Evolutionary conservation across 2,329 filamentous ascomycete genomes (phyloP).

Genomic region (Lachnellula subtilissima): DNA sequence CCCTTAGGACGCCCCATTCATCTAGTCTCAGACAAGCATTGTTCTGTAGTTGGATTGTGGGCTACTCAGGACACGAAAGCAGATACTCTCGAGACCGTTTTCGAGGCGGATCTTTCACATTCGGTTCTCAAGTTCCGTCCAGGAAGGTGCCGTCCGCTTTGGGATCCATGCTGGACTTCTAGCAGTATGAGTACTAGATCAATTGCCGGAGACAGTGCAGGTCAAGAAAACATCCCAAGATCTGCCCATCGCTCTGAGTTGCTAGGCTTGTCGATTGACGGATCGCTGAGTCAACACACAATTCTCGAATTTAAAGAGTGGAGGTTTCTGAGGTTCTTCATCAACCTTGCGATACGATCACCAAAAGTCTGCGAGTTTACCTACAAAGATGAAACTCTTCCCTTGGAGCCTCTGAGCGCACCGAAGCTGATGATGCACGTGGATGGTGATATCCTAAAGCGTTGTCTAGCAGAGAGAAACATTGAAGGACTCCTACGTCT

Average conservation of each 20-base stretch:
- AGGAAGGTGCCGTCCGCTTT: slow-evolving; percentile 41
- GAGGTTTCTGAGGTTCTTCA: slow-evolving; percentile 66
- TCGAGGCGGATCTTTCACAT: slow-evolving; percentile 51
- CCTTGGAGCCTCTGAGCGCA: slow-evolving; percentile 36
- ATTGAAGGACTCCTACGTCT: slow-evolving; percentile 40
- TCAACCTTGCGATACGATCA: slow-evolving; percentile 57
- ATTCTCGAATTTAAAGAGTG: slow-evolving; percentile 59
- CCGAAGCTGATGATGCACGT: slow-evolving; percentile 54
- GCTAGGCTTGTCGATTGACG: slow-evolving; percentile 64
- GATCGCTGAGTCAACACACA: slow-evolving; percentile 64
- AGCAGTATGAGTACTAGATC: slow-evolving; percentile 37
- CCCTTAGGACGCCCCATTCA: slow-evolving; percentile 18
- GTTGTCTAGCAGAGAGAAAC: slow-evolving; percentile 44
- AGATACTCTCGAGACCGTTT: slow-evolving; percentile 37
- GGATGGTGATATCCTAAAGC: slow-evolving; percentile 60
- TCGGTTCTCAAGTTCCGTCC: slow-evolving; percentile 54
- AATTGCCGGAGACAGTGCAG: not conserved
- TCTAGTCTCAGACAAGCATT: slow-evolving; percentile 30
- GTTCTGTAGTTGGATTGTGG: slow-evolving; percentile 29
- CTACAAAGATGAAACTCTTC: slow-evolving; percentile 24
- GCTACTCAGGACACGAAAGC: slow-evolving; percentile 24
- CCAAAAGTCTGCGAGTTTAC: slow-evolving; percentile 46
- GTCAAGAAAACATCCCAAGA: not conserved
- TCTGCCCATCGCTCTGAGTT: slow-evolving; percentile 36
- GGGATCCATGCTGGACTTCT: slow-evolving; percentile 23